Evolutionary conservation across 768 basidiomycete genomes (phyloP).

Genomic region (Omphalotus guepiniiformis): DNA sequence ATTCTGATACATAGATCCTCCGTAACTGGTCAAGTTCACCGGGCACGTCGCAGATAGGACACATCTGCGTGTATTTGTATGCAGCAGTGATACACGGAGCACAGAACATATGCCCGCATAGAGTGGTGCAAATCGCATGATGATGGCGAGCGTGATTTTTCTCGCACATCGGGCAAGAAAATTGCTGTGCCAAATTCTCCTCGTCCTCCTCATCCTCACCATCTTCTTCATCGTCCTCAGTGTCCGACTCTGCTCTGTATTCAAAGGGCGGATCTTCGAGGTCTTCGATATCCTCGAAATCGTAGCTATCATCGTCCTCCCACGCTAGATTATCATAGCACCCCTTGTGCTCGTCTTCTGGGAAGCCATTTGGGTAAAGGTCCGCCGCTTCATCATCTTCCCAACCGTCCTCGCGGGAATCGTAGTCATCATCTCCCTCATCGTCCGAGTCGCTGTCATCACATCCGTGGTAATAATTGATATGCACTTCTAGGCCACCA

Average conservation of each 20-base stretch:
- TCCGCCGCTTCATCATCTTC: slow-evolving; percentile 4
- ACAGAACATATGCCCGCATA: slow-evolving; percentile 6
- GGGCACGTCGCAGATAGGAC: slow-evolving; percentile 1
- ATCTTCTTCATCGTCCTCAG: not conserved
- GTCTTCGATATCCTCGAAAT: slow-evolving; percentile 6
- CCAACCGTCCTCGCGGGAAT: not conserved
- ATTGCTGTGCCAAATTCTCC: not conserved
- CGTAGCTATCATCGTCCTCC: not conserved
- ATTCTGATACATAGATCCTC: slow-evolving; percentile 1
- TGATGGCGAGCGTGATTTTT: not conserved
- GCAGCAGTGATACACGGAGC: slow-evolving; percentile 4
- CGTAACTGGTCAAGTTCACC: not conserved
- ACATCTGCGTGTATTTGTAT: not conserved
- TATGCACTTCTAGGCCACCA: not conserved
- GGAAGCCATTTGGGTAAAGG: slow-evolving; percentile 3
- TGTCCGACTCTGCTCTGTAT: not conserved
- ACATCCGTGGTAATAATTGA: not conserved
- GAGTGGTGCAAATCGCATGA: not conserved
- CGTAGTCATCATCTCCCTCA: not conserved
- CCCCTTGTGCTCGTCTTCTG: not conserved
- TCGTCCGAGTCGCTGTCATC: not conserved
- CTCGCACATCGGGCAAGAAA: slow-evolving; percentile 5
- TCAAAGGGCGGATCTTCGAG: not conserved
- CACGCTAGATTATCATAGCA: slow-evolving; percentile 1
- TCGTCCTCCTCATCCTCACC: not conserved